Conservation (phyloP, 2,329 filamentous ascomycete genomes). For the Talaromyces atroroseus region DNA sequence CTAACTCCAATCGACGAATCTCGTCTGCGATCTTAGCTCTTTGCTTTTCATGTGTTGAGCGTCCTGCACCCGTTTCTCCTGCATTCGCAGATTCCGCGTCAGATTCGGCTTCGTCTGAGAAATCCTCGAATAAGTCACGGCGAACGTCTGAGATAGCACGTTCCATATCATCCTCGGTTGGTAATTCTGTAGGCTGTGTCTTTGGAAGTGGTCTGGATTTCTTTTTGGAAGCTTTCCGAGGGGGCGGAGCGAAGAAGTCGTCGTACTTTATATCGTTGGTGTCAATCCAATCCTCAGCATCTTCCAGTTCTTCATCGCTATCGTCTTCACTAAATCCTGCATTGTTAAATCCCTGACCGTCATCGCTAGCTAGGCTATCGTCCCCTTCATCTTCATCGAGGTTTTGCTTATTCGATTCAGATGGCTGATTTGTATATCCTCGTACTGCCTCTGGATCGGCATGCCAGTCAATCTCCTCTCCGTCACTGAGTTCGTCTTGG, state of each 20-base stretch:
- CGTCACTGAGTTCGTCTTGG: conserved; percentile 67
- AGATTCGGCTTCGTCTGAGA: conserved; percentile 58
- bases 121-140: conserved; percentile 85
- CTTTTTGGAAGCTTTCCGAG: conserved; percentile 61
- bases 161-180: conserved; percentile 64
- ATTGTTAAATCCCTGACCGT: conserved; percentile 77
- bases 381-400: conserved; percentile 55
- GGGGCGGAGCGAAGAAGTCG: conserved; percentile 87
- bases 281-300: conserved; percentile 57
- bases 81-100: conserved; percentile 53
- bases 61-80: conserved; percentile 18
- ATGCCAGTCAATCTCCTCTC: conserved; percentile 81
- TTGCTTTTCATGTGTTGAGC: conserved; percentile 76
- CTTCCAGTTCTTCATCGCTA: conserved; percentile 55
- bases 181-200: conserved; percentile 39
- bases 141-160: conserved; percentile 81
- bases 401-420: conserved; percentile 21
- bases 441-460: conserved; percentile 60
- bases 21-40: conserved; percentile 83
- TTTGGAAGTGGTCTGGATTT: conserved; percentile 51
- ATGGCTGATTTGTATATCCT: conserved; percentile 12
- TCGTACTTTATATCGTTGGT: conserved; percentile 86
- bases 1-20: conserved; percentile 84
- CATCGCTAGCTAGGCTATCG: conserved; percentile 43
- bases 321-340: conserved; percentile 63